Evolutionary conservation across 2,329 filamentous ascomycete species (phyloP), one percentile per base, ranked within the genome.

Genomic region (Aspergillus aculeatinus): DNA sequence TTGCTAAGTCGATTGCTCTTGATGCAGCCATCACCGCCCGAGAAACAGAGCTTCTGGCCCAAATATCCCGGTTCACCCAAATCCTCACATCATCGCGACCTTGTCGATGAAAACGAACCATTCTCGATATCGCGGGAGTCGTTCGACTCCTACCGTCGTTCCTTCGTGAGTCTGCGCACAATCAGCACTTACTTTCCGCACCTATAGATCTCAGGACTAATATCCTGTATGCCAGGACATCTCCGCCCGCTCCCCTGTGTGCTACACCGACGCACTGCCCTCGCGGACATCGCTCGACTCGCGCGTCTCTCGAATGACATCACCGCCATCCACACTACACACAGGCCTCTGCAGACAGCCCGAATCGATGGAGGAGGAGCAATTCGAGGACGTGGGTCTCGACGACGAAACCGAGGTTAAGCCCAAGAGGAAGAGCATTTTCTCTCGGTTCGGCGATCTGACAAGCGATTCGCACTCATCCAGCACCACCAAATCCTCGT

Each of bases 111-210:
- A 63, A 93, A 92, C 68, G 94, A 98, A 73, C 92, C 90, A 14
- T 98, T 98, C 74, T 92, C 90, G 64, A 98, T 98, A 74, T 96
- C 93, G 42, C 86, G 94, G 70, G 95, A 98, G 79, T 97, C 93
- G 2, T 98, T 98, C 72, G 95, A 98, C 75, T 96, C 93, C 3
- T 98, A 98, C 78, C 85, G 95, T 64, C 87, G 95, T 70, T 97
- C 93, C 65, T 98, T 98, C 80, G 94, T 96, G 84, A 68, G 89
- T 82, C 44, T 33, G 50, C 53, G 3, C 39, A 27, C 25, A 10
- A 16, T 9, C 42, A 53, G 48, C 16, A 66, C 33, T 63, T 62
- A 44, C 21, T 59, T 39, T 2, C 5, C 23, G 14, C 6, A 21
- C 23, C 14, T 16, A 27, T 27, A 23, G 33, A 31, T 27, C 39